Evolutionary conservation across 805 yeast species (phyloP).

Genomic region (Ogataea parapolymorpha): DNA sequence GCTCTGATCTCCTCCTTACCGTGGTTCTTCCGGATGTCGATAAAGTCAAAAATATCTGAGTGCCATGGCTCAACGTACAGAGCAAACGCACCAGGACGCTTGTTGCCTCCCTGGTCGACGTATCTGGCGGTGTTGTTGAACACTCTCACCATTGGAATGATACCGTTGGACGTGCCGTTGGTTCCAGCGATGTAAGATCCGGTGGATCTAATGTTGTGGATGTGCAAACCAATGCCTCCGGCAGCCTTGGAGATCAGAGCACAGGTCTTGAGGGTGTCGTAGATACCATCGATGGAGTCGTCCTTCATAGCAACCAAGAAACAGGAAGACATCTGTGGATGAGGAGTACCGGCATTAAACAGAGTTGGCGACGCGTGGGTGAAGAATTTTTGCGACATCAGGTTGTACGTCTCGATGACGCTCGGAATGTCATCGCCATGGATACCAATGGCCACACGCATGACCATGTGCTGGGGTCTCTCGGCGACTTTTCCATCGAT

Average conservation of each 20-base stretch:
- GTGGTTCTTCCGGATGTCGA: slow-evolving; percentile 59
- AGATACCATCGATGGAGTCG: slow-evolving; percentile 61
- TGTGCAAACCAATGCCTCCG: slow-evolving; percentile 62
- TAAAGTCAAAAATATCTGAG: slow-evolving; percentile 54
- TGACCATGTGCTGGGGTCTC: slow-evolving; percentile 58
- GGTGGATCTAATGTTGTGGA: slow-evolving; percentile 55
- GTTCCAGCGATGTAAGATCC: slow-evolving; percentile 63
- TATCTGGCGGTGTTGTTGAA: slow-evolving; percentile 62
- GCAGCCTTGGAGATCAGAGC: slow-evolving; percentile 62
- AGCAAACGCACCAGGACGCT: slow-evolving; percentile 64
- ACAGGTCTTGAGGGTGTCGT: slow-evolving; percentile 57
- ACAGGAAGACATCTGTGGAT: slow-evolving; percentile 60
- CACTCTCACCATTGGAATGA: slow-evolving; percentile 61
- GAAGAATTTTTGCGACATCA: slow-evolving; percentile 57
- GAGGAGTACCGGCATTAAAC: slow-evolving; percentile 61
- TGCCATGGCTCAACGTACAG: slow-evolving; percentile 64
- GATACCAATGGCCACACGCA: slow-evolving; percentile 62
- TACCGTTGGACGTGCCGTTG: slow-evolving; percentile 61
- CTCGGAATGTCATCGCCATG: slow-evolving; percentile 52
- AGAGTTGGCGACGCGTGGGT: slow-evolving; percentile 63
- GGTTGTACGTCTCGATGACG: slow-evolving; percentile 53
- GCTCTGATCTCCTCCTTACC: slow-evolving; percentile 65
- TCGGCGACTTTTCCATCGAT: slow-evolving; percentile 56
- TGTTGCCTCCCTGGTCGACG: slow-evolving; percentile 65
- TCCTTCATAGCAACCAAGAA: slow-evolving; percentile 62